Conservation (phyloP, 2,329 filamentous ascomycete genomes). For the Ceratocystis ficicola region DNA sequence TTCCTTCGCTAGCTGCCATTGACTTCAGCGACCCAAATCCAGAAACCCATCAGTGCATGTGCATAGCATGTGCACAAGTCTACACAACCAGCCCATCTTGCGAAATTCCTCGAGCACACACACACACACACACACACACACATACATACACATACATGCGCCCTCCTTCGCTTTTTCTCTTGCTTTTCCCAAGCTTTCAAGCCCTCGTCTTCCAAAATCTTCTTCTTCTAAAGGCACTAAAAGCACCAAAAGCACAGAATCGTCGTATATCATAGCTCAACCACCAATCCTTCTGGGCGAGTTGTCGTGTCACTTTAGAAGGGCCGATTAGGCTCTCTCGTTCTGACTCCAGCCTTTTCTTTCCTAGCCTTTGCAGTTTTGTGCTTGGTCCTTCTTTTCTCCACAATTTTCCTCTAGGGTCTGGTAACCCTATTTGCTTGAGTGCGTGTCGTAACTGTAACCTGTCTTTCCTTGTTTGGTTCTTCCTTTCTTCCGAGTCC, state of each 20-base stretch:
- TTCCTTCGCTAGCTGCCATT: too few species aligned
- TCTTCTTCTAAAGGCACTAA: not conserved
- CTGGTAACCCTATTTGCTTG: not conserved
- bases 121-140: too few species aligned
- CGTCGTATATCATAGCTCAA: not conserved
- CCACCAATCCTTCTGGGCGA: constrained; percentile 5
- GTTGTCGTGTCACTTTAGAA: not conserved
- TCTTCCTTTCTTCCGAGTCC: not conserved
- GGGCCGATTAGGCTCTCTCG: constrained; percentile 5
- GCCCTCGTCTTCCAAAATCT: not conserved
- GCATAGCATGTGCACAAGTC: too few species aligned
- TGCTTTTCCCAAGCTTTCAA: not conserved
- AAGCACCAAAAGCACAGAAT: not conserved
- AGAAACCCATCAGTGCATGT: too few species aligned
- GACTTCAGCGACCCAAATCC: too few species aligned
- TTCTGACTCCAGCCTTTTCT: constrained; percentile 1
- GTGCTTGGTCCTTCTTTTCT: not conserved
- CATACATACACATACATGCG: not conserved
- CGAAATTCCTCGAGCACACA: not conserved
- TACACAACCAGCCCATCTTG: too few species aligned
- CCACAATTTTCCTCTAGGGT: not conserved
- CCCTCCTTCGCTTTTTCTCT: not conserved
- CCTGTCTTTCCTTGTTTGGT: not conserved
- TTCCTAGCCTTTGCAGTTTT: not conserved
- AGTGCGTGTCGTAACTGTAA: not conserved